A percentile compares a stretch with the other conserved stretches of the same genome.
Conservation (phyloP, 257 asterid species). For the Solanum boliviense region DNA sequence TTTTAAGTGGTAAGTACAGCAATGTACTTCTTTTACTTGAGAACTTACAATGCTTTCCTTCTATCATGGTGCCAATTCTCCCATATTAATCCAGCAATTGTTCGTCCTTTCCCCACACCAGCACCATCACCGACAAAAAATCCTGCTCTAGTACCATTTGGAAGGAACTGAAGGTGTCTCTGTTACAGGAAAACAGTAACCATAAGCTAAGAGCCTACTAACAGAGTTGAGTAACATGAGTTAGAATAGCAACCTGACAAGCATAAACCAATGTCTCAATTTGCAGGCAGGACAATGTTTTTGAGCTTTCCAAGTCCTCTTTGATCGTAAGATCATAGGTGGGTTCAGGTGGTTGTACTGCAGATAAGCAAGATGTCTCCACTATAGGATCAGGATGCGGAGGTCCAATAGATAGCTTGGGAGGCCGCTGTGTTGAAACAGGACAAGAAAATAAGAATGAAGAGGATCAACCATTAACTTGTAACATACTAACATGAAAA, state of each 20-base stretch:
- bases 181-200: conserved; percentile 23
- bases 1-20: neutral
- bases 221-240: neutral
- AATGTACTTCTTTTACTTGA: neutral
- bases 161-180: conserved; percentile 94
- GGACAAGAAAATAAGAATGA: conserved; percentile 6
- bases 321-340: conserved; percentile 63
- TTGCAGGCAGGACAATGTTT: conserved; percentile 87
- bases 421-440: conserved; percentile 59
- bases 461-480: neutral
- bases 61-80: conserved; percentile 92
- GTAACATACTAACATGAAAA: neutral
- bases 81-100: conserved; percentile 96
- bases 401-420: conserved; percentile 79
- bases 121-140: conserved; percentile 99
- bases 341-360: conserved; percentile 97
- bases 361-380: conserved; percentile 92
- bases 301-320: conserved; percentile 66
- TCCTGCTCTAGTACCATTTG: conserved; percentile 83
- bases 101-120: conserved; percentile 98
- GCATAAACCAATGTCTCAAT: conserved; percentile 96
- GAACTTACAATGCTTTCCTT: conserved; percentile 80
- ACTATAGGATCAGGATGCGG: conserved; percentile 96
- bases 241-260: conserved; percentile 60
- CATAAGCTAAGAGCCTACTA: conserved; percentile 7